These are phyloP conservation scores for Fusarium sterilihyphosum DNA, from an alignment of 2,329 filamentous ascomycete species.

Conservation along the genomic window DNA sequence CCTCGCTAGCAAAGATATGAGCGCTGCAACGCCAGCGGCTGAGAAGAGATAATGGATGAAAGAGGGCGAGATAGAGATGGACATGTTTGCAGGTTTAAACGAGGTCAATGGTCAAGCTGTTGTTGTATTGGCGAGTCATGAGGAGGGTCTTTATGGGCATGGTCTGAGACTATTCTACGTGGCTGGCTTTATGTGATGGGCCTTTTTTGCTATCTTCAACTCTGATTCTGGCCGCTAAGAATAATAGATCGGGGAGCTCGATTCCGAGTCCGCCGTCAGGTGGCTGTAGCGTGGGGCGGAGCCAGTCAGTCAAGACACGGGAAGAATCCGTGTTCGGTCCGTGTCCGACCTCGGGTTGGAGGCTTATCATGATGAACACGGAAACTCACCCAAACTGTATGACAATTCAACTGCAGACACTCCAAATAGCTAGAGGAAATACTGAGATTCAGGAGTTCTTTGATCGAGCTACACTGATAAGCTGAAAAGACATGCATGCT, in stretches of 20 bases:
- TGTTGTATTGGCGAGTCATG: neutral
- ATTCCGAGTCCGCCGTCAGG: neutral
- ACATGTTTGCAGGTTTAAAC: neutral
- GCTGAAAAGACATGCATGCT: neutral
- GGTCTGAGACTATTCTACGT: neutral
- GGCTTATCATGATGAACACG: neutral
- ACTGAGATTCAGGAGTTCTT: accelerated
- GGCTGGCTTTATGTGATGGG: neutral
- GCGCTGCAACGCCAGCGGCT: constrained; percentile 27
- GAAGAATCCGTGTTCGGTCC: constrained; percentile 3
- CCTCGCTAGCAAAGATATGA: constrained; percentile 46
- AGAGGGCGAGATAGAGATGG: neutral
- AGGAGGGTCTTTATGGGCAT: neutral
- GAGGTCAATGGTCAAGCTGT: neutral
- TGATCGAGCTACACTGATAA: no score
- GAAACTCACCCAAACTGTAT: neutral
- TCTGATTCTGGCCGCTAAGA: no score
- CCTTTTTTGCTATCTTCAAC: no score
- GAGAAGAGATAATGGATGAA: constrained; percentile 28
- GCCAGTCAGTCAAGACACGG: neutral
- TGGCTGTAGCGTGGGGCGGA: no score
- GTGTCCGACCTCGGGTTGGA: neutral
- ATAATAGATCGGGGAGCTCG: neutral
- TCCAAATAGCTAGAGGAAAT: neutral
- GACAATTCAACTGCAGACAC: neutral